Evolutionary conservation across 1,139 yeast species (phyloP).

Genomic region (Saccharomycopsis hybrid): DNA sequence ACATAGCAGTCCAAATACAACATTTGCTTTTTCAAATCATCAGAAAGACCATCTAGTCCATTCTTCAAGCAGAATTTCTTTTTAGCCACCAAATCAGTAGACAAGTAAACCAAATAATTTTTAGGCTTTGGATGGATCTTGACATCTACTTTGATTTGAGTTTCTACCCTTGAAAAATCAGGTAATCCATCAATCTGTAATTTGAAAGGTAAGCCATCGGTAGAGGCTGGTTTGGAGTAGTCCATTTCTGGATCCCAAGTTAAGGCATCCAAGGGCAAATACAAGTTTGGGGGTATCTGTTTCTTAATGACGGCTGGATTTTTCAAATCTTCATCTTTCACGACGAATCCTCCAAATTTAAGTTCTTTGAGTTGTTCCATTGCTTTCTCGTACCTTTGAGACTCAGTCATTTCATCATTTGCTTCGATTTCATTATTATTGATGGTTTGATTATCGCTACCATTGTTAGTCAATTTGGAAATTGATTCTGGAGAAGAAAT

Average conservation of each 20-base stretch:
- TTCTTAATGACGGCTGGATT: background rate
- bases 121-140: conserved; percentile 67
- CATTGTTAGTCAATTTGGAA: background rate
- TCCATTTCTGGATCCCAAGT: conserved; percentile 17
- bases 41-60: conserved; percentile 36
- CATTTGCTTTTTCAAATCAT: conserved; percentile 43
- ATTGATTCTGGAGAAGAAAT: background rate
- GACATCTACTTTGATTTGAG: conserved; percentile 77
- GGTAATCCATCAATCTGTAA: conserved; percentile 62
- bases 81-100: conserved; percentile 81
- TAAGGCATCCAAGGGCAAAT: conserved; percentile 16
- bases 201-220: conserved; percentile 47
- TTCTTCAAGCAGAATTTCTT: conserved; percentile 66
- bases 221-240: conserved; percentile 25
- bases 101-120: conserved; percentile 65
- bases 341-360: conserved; percentile 15
- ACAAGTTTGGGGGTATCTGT: conserved; percentile 9
- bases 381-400: conserved; percentile 2
- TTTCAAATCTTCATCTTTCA: conserved; percentile 2
- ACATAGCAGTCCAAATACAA: conserved; percentile 64
- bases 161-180: conserved; percentile 81
- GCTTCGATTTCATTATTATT: background rate
- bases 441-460: background rate
- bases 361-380: conserved; percentile 10
- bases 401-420: background rate